A percentile compares a stretch with the other conserved stretches of the same genome.
Evolutionary conservation across 192 early-diverging fungal genomes (phyloP).

Genomic region (Glomus cerebriforme): DNA sequence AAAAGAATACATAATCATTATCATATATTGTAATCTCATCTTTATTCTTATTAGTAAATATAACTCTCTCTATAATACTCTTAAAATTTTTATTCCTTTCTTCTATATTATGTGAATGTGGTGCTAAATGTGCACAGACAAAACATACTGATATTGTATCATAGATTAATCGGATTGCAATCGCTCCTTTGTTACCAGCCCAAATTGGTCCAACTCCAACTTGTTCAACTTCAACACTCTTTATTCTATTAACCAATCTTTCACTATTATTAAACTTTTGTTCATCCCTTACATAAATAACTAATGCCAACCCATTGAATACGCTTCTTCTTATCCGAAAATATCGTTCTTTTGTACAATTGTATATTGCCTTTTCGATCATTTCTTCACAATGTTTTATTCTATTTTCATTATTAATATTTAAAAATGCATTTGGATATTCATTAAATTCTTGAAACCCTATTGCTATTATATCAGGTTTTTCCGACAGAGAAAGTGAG

Average conservation of each 20-base stretch:
- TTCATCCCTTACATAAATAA: constrained; percentile 41
- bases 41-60: constrained; percentile 8
- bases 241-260: constrained; percentile 15
- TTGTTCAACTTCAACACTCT: constrained; percentile 31
- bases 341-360: constrained; percentile 39
- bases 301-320: constrained; percentile 42
- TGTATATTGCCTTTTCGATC: constrained; percentile 37
- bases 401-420: constrained; percentile 21
- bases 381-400: constrained; percentile 35
- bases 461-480: constrained; percentile 48
- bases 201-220: constrained; percentile 37
- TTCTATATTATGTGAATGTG: constrained; percentile 29
- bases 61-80: constrained; percentile 18
- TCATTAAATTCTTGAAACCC: constrained; percentile 47
- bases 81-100: constrained; percentile 30
- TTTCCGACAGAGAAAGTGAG: constrained; percentile 31
- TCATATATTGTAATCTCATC: constrained; percentile 21
- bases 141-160: constrained; percentile 26
- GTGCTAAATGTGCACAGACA: constrained; percentile 35
- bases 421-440: constrained; percentile 42
- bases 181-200: constrained; percentile 49
- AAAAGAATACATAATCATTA: constrained; percentile 34
- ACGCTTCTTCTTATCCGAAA: constrained; percentile 31
- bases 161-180: constrained; percentile 35
- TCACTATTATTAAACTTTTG: constrained; percentile 32